Conservation (phyloP, 495 filamentous ascomycete species). For the Neurospora tetrasperma region DNA sequence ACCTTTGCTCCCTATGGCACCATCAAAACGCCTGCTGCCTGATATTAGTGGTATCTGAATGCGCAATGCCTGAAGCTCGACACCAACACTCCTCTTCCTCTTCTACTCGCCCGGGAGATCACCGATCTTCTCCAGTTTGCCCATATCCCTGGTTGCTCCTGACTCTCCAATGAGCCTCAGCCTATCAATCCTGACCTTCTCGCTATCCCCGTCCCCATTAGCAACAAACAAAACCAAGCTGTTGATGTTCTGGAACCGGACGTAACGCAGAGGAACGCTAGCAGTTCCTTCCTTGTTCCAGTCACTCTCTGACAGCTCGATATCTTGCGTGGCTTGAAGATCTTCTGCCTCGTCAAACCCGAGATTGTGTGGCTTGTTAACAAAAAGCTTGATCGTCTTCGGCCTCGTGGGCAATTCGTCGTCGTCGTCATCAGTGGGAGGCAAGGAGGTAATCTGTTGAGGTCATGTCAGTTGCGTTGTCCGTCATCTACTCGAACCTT, state of each 20-base stretch:
- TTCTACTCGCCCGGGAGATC: slow-evolving; percentile 57
- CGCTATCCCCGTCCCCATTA: slow-evolving; percentile 71
- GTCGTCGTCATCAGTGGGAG: slow-evolving; percentile 42
- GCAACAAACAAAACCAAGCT: slow-evolving; percentile 82
- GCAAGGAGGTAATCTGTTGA: slow-evolving; percentile 69
- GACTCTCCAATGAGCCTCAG: slow-evolving; percentile 79
- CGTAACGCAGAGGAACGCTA: slow-evolving; percentile 73
- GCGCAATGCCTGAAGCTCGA: background rate
- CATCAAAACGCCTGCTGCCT: background rate
- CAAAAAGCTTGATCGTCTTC: slow-evolving; percentile 73
- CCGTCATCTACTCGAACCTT: background rate
- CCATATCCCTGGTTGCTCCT: slow-evolving; percentile 87
- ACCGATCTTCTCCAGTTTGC: slow-evolving; percentile 91
- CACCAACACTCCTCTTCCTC: background rate
- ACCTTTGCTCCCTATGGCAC: background rate
- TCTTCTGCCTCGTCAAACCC: slow-evolving; percentile 95
- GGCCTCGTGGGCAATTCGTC: slow-evolving; percentile 76
- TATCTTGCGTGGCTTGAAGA: slow-evolving; percentile 61
- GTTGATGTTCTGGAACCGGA: slow-evolving; percentile 92
- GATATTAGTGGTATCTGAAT: background rate
- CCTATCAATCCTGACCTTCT: slow-evolving; percentile 80
- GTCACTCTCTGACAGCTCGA: slow-evolving; percentile 60
- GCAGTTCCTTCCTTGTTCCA: slow-evolving; percentile 91
- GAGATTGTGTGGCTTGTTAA: slow-evolving; percentile 76
- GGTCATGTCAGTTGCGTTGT: slow-evolving; percentile 8